A percentile compares a stretch with the other conserved stretches of the same genome.
Conservation (phyloP, 306 rosid genomes). For the Vigna nakashimae region DNA sequence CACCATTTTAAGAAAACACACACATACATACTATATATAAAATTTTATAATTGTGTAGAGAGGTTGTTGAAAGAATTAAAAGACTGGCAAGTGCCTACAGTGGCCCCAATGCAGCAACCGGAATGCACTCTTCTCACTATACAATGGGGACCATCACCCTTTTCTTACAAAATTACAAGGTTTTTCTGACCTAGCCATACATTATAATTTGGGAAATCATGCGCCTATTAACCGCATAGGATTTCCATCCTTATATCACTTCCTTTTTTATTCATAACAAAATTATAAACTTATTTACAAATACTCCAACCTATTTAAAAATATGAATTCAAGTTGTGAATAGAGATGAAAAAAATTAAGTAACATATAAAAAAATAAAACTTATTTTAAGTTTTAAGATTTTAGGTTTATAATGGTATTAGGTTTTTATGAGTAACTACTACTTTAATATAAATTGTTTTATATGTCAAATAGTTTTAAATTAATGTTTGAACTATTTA, state of each 20-base stretch:
- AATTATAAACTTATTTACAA: background rate
- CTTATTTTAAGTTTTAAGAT: no score
- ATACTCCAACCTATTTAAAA: background rate
- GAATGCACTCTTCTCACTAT: constrained; percentile 49
- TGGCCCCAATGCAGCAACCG: constrained; percentile 41
- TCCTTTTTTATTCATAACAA: background rate
- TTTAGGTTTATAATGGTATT: no score
- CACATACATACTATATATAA: no score
- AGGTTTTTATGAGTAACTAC: no score
- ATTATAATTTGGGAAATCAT: no score
- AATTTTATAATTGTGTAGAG: background rate
- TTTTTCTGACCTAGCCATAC: background rate
- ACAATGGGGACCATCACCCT: constrained; percentile 40
- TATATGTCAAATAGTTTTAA: no score
- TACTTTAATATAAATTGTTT: no score
- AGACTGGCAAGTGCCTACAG: constrained; percentile 38
- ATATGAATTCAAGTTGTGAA: no score
- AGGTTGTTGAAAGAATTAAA: constrained; percentile 44
- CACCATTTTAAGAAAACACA: constrained; percentile 8
- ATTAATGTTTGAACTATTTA: no score
- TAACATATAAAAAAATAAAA: no score
- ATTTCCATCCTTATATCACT: background rate
- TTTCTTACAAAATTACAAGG: constrained; percentile 28
- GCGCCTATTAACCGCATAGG: background rate
- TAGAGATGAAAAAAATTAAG: no score